Evolutionary conservation across 495 filamentous ascomycete genomes (phyloP).

Genomic region (Podospora didyma): DNA sequence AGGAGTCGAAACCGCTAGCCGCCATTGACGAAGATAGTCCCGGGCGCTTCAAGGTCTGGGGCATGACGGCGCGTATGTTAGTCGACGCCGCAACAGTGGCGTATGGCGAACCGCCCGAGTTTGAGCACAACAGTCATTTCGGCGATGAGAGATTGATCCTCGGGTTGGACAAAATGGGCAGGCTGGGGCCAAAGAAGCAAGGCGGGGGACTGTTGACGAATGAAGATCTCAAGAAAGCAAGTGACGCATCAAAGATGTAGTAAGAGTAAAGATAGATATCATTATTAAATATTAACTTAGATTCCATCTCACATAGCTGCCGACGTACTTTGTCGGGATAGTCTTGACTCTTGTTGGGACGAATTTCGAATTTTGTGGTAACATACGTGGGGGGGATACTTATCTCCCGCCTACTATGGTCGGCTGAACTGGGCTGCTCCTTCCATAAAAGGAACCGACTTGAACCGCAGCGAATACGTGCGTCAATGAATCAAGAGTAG

Average conservation of each 20-base stretch:
- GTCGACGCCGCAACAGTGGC: slow-evolving; percentile 83
- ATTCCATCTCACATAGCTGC: no score
- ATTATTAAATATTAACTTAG: no score
- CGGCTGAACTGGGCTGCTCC: no score
- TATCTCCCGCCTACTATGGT: no score
- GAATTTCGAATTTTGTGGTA: no score
- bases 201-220: slow-evolving; percentile 51
- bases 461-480: no score
- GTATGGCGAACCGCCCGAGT: slow-evolving; percentile 75
- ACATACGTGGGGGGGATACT: no score
- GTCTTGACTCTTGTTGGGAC: no score
- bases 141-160: slow-evolving; percentile 78
- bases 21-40: slow-evolving; percentile 37
- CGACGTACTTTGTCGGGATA: no score
- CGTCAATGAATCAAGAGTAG: no score
- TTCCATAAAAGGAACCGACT: no score
- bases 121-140: slow-evolving; percentile 72
- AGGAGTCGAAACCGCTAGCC: not conserved
- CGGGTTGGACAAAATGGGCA: slow-evolving; percentile 55
- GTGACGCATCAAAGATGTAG: slow-evolving; percentile 43
- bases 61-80: slow-evolving; percentile 85
- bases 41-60: slow-evolving; percentile 74
- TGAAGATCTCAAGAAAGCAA: slow-evolving; percentile 54
- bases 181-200: slow-evolving; percentile 53
- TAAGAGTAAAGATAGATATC: not conserved